Conservation (phyloP, 1,284 basidiomycete genomes). For the Sporisorium exsertum region DNA sequence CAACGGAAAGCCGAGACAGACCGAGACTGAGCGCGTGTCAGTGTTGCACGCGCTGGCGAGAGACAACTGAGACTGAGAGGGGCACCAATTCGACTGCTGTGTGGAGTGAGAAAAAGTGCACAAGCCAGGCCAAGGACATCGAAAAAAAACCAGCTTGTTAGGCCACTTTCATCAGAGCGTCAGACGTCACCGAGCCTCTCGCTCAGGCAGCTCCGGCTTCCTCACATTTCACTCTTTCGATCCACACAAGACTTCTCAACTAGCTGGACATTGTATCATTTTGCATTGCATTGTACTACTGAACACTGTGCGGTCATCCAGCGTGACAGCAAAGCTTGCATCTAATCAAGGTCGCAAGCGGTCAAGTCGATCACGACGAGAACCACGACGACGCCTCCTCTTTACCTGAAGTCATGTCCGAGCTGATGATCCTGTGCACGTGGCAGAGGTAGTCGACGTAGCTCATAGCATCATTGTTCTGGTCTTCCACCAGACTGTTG, state of each 20-base stretch:
- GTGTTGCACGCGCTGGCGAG: background rate
- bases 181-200: background rate
- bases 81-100: background rate
- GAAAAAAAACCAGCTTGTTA: background rate
- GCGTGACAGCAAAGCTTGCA: too few species aligned
- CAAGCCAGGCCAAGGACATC: background rate
- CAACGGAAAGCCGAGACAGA: background rate
- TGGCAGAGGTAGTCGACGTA: slow-evolving; percentile 69
- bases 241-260: background rate
- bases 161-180: background rate
- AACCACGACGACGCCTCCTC: slow-evolving; percentile 52
- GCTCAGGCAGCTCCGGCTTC: too few species aligned
- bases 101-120: background rate
- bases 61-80: background rate
- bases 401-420: slow-evolving; percentile 57
- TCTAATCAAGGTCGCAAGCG: too few species aligned
- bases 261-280: background rate
- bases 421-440: slow-evolving; percentile 66
- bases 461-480: slow-evolving; percentile 89
- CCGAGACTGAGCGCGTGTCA: background rate
- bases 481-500: slow-evolving; percentile 96
- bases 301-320: background rate
- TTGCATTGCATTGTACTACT: background rate
- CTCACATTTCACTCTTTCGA: background rate
- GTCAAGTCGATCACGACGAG: slow-evolving; percentile 24